phyloP scores from a whole-genome alignment of 2,329 filamentous ascomycete genomes.

The Sporothrix sp. region DNA sequence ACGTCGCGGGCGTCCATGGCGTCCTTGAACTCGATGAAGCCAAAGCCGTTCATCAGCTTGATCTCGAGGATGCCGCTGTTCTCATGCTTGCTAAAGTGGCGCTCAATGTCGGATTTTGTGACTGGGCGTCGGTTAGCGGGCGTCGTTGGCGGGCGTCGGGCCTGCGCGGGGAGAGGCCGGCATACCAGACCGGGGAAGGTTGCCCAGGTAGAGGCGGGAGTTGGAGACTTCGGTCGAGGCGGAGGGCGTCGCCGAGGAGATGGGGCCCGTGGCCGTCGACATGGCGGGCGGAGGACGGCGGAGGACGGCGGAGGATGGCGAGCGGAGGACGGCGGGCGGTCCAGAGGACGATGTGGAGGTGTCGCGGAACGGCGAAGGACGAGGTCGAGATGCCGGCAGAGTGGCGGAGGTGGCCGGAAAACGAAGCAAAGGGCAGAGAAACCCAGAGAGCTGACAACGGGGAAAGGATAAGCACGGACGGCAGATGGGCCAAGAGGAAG shows the following conservation, averaged over 20 bases:
- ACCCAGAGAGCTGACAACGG: too few relatives aligned
- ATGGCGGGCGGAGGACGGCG: constrained; percentile 5
- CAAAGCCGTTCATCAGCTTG: constrained; percentile 99
- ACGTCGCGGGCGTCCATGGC: constrained; percentile 96
- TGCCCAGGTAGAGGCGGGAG: constrained; percentile 88
- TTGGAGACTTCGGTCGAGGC: constrained; percentile 67
- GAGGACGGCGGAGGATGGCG: background rate
- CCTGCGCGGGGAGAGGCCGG: background rate
- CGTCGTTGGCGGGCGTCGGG: constrained; percentile 22
- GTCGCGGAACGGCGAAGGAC: too few relatives aligned
- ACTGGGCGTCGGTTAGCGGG: constrained; percentile 44
- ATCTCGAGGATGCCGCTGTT: constrained; percentile 97
- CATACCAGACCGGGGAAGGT: constrained; percentile 80
- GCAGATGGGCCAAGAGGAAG: too few relatives aligned
- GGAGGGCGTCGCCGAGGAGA: constrained; percentile 2
- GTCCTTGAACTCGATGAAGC: constrained; percentile 99
- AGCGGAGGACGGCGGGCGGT: too few relatives aligned
- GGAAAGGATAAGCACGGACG: too few relatives aligned
- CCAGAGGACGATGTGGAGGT: too few relatives aligned
- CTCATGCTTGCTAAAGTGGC: constrained; percentile 90
- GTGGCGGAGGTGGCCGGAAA: too few relatives aligned
- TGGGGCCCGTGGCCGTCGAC: constrained; percentile 13
- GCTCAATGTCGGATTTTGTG: constrained; percentile 94
- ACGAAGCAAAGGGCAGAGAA: too few relatives aligned
- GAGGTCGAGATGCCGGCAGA: too few relatives aligned